Evolutionary conservation across 108 stramenopile species (phyloP).

Genomic region (Tribonema minus): DNA sequence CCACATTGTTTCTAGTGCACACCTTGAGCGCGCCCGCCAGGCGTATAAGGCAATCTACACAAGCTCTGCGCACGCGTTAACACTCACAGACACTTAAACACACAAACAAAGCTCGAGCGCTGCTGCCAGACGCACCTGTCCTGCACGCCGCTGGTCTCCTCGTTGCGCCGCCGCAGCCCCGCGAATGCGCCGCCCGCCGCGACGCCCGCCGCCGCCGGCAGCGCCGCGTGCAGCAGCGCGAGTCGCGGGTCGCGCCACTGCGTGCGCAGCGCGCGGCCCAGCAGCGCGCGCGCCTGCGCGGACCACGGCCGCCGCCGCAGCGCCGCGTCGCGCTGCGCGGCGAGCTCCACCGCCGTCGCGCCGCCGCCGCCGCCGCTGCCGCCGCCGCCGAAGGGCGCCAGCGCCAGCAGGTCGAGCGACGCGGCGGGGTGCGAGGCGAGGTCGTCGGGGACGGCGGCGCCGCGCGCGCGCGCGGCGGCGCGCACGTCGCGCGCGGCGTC

Average conservation of each 20-base stretch:
- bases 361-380: background rate
- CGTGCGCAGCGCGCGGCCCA: background rate
- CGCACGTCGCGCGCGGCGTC: too few relatives aligned
- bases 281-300: constrained; percentile 1
- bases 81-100: background rate
- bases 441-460: background rate
- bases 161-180: constrained; percentile 7
- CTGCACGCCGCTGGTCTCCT: constrained; percentile 10
- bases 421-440: background rate
- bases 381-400: background rate
- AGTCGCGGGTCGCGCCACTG: constrained; percentile 5
- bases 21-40: too few relatives aligned
- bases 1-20: too few relatives aligned
- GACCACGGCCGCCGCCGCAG: background rate
- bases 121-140: background rate
- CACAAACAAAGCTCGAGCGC: background rate
- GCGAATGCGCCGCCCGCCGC: constrained; percentile 6
- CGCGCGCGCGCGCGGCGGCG: background rate
- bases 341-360: background rate
- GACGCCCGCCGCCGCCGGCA: constrained; percentile 4
- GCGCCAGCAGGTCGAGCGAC: background rate
- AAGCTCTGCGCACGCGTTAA: background rate
- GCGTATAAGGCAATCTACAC: too few relatives aligned
- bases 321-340: background rate
- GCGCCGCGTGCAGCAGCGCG: constrained; percentile 7